Conservation (phyloP, 768 basidiomycete species). For the Podaxis sp. region DNA sequence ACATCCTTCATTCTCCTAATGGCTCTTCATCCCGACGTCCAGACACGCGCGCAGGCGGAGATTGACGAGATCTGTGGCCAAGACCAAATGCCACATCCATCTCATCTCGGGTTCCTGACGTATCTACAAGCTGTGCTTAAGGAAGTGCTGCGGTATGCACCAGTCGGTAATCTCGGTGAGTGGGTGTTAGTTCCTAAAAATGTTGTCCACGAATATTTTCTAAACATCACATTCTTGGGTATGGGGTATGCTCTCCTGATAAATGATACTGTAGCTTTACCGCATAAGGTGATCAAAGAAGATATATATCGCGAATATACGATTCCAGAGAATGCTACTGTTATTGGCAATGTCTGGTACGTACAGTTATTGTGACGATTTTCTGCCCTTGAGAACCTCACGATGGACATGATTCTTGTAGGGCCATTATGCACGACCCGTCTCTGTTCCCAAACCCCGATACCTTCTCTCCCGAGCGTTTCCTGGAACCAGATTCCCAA, state of each 20-base stretch:
- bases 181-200: background rate
- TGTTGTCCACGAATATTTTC: background rate
- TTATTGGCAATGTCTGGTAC: conserved; percentile 49
- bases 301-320: conserved; percentile 43
- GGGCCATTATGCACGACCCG: conserved; percentile 27
- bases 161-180: conserved; percentile 39
- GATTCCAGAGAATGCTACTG: conserved; percentile 43
- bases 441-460: conserved; percentile 19
- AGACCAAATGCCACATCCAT: conserved; percentile 31
- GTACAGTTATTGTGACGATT: background rate
- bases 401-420: background rate
- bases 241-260: background rate
- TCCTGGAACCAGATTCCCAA: background rate
- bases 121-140: conserved; percentile 38
- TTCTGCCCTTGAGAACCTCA: background rate
- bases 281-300: conserved; percentile 39
- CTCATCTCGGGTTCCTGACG: conserved; percentile 24
- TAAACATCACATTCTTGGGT: background rate
- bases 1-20: conserved; percentile 48
- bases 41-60: conserved; percentile 37
- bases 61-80: conserved; percentile 33
- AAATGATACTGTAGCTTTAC: conserved; percentile 29
- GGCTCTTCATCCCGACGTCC: conserved; percentile 43
- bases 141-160: conserved; percentile 39
- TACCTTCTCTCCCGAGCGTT: conserved; percentile 21